Evolutionary conservation across 345 rosid genomes (phyloP), one percentile per base, ranked within the genome.

Genomic region (Salix udensis): DNA sequence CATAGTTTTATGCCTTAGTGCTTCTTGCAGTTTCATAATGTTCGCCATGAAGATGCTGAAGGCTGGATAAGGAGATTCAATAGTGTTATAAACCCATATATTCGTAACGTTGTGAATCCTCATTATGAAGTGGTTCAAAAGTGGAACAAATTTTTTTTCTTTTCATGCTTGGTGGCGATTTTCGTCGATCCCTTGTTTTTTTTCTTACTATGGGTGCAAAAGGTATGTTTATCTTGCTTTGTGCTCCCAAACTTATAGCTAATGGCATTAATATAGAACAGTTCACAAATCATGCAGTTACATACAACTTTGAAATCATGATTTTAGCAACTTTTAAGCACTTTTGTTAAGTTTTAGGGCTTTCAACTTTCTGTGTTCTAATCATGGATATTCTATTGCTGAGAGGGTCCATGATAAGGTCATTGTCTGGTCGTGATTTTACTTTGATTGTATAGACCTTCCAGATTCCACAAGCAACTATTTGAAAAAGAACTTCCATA

Each of bases 111-210:
- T 82, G 88, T 91, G 92, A 95, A 93, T 84, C 97, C 98, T 82
- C 97, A 95, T 79, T 64, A 89, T 30, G 81, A 78, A 82, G 46
- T 75, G 68, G 90, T 93, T 83, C 93, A 90, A 72, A 70, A 14
- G 2, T 95, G 97, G 97, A 87, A 84, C 83, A 78, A 89, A 70
- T 88, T 90, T 79, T 91, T 24, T 79, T 91, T 88, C 58, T 78
- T 91, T 76, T 88, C 91, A 19, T 92, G 91, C 82, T 81, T 88
- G 86, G 74, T 89, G 82, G 97, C 97, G 52, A 87, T 91, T 79
- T 89, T 94, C 58, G 71, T 92, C 0, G 98, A 94, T 72, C 98
- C 98, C 0, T 83, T 92, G 72, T 94, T 92, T 86, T 91, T 92
- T 91, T 89, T 92, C 86, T 73, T 91, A 85, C 83, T 90, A 24